Evolutionary conservation across 495 filamentous ascomycete species (phyloP).

Genomic region (Lophiostoma macrostomum): DNA sequence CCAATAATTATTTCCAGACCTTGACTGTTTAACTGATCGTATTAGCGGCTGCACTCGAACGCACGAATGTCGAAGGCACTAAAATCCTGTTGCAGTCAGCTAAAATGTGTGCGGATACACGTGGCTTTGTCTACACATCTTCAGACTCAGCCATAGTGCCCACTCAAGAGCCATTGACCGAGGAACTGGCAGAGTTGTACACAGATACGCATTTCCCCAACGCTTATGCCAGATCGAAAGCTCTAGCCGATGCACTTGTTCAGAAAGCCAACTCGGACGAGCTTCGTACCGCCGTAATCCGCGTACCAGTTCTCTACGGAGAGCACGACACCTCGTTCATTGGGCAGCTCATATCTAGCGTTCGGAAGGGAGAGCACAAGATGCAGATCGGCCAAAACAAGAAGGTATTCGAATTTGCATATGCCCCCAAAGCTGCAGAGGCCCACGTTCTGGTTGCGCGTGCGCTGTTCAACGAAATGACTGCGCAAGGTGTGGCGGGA

Average conservation of each 20-base stretch:
- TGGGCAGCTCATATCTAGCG: constrained; percentile 11
- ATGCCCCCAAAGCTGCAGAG: constrained; percentile 6
- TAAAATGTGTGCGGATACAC: constrained; percentile 8
- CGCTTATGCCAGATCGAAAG: constrained; percentile 34
- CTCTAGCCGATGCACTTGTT: constrained; percentile 34
- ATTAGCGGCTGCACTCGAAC: constrained; percentile 2
- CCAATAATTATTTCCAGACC: no score
- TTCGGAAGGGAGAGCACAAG: constrained; percentile 31
- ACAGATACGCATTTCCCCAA: constrained; percentile 14
- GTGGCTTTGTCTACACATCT: constrained; percentile 36
- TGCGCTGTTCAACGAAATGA: constrained; percentile 1
- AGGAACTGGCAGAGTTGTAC: constrained; percentile 29
- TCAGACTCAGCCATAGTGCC: constrained; percentile 28
- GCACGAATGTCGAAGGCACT: constrained; percentile 30
- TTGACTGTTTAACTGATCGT: background rate
- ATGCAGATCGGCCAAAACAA: constrained; percentile 34
- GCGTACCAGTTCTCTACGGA: constrained; percentile 34
- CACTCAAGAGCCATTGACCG: constrained; percentile 19
- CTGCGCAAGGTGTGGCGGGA: constrained; percentile 16
- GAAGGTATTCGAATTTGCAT: constrained; percentile 31
- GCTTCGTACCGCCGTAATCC: constrained; percentile 31
- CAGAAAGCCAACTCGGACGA: constrained; percentile 26
- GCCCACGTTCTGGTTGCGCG: constrained; percentile 19
- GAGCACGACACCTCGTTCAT: constrained; percentile 32
- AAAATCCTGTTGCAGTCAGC: constrained; percentile 27